Evolutionary conservation across 108 stramenopile species (phyloP).

Genomic region (Conticribra weissflogii): DNA sequence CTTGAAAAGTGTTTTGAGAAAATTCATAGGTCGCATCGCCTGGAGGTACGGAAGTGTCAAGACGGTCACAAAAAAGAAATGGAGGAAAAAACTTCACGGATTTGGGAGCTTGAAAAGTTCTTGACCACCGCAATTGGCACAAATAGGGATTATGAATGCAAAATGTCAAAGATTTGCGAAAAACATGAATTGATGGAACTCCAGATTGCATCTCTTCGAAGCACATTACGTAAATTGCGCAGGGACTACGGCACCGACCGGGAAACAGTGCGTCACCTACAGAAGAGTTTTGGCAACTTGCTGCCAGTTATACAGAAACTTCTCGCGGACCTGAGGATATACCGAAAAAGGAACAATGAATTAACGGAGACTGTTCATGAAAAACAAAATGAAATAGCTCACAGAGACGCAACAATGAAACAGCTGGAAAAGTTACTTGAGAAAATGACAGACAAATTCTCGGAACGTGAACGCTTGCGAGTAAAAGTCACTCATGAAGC

Average conservation of each 20-base stretch:
- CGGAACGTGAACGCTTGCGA: slow-evolving; percentile 37
- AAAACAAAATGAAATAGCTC: slow-evolving; percentile 17
- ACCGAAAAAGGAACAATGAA: slow-evolving; percentile 2
- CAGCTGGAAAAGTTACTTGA: slow-evolving; percentile 36
- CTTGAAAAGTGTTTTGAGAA: slow-evolving; percentile 41
- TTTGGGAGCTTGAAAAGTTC: slow-evolving; percentile 32
- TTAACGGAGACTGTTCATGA: slow-evolving; percentile 5
- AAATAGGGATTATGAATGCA: slow-evolving; percentile 42
- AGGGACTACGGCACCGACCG: slow-evolving; percentile 21
- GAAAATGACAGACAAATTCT: slow-evolving; percentile 43
- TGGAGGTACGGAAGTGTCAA: slow-evolving; percentile 29
- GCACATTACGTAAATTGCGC: slow-evolving; percentile 7
- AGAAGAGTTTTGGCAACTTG: slow-evolving; percentile 13
- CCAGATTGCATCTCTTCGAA: slow-evolving; percentile 16
- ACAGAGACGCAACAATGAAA: slow-evolving; percentile 30
- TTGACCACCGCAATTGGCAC: slow-evolving; percentile 8
- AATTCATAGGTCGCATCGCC: slow-evolving; percentile 17
- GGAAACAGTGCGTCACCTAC: slow-evolving; percentile 17
- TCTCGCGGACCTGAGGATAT: slow-evolving; percentile 4
- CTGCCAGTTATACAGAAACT: slow-evolving; percentile 15
- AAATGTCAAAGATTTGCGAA: slow-evolving; percentile 32
- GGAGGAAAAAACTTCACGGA: slow-evolving; percentile 13
- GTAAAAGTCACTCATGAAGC: slow-evolving; percentile 31
- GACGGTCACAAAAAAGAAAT: slow-evolving; percentile 20
- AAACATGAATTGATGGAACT: slow-evolving; percentile 24